A percentile compares a stretch with the other conserved stretches of the same genome.
Evolutionary conservation across 352 stramenopile genomes (phyloP).

Genomic region (Blastocystis hominis): DNA sequence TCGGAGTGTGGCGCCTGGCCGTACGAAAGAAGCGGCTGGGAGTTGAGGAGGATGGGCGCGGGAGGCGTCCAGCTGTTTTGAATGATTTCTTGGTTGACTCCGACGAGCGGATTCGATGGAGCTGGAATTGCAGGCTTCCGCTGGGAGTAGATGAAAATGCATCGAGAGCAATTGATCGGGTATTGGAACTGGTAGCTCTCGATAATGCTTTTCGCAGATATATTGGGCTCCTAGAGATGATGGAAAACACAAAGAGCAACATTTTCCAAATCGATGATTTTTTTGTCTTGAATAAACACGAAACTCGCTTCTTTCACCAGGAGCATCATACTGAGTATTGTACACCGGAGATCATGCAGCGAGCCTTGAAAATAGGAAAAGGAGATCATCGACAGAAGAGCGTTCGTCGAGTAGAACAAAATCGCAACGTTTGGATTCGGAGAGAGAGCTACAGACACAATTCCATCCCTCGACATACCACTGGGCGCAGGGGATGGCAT

Average conservation of each 20-base stretch:
- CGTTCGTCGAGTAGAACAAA: constrained; percentile 2
- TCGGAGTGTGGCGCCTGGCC: background rate
- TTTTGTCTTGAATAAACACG: background rate
- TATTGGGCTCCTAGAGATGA: background rate
- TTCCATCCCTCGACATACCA: background rate
- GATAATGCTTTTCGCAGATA: background rate
- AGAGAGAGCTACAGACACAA: background rate
- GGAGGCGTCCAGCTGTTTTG: background rate
- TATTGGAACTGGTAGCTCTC: background rate
- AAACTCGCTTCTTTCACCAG: background rate
- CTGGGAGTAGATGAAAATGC: constrained; percentile 5
- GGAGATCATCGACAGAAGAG: background rate
- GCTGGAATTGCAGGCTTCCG: background rate
- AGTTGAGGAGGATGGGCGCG: background rate
- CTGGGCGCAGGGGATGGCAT: background rate
- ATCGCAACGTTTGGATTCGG: background rate
- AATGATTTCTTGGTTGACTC: background rate
- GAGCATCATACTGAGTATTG: background rate
- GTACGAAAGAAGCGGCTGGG: background rate
- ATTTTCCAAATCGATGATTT: background rate
- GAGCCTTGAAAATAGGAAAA: background rate
- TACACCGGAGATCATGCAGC: background rate
- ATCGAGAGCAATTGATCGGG: constrained; percentile 26
- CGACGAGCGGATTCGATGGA: background rate
- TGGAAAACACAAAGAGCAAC: background rate